Percentiles rank a stretch among this genome's conserved stretches.
Conservation (phyloP, 2,329 filamentous ascomycete genomes). For the Xylaria sp. region DNA sequence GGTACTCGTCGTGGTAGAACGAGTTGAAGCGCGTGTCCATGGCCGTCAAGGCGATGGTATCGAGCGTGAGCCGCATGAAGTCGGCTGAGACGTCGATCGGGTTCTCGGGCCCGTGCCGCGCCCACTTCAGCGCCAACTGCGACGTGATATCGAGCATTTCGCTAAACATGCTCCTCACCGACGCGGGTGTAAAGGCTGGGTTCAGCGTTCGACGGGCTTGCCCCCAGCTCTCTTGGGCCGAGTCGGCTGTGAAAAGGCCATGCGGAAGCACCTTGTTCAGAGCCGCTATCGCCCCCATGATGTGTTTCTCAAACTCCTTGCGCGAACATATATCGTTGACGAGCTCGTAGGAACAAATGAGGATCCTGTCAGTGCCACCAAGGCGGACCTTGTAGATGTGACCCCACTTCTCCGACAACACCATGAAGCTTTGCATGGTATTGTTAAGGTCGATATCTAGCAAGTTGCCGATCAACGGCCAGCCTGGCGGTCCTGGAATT, state of each 20-base stretch:
- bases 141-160: slow-evolving; percentile 27
- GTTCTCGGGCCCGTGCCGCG: slow-evolving; percentile 12
- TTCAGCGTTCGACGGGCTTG: slow-evolving; percentile 15
- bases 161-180: slow-evolving; percentile 20
- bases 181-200: slow-evolving; percentile 14
- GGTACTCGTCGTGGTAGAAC: slow-evolving; percentile 18
- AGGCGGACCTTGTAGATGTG: slow-evolving; percentile 25
- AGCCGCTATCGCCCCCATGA: slow-evolving; percentile 4
- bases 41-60: slow-evolving; percentile 21
- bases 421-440: slow-evolving; percentile 12
- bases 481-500: slow-evolving; percentile 16
- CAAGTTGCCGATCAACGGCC: slow-evolving; percentile 22
- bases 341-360: slow-evolving; percentile 15
- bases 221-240: slow-evolving; percentile 23
- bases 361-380: slow-evolving; percentile 19
- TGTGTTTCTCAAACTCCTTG: slow-evolving; percentile 22
- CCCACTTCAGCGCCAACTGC: slow-evolving; percentile 24
- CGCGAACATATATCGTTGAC: slow-evolving; percentile 24
- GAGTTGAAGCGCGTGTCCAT: slow-evolving; percentile 25
- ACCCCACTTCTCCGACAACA: slow-evolving; percentile 8
- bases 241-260: slow-evolving; percentile 17
- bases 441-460: slow-evolving; percentile 14
- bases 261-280: slow-evolving; percentile 8
- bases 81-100: slow-evolving; percentile 16
- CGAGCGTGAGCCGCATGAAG: slow-evolving; percentile 23